Conservation (phyloP, 192 early-diverging fungal species). For the Ambispora gerdemannii region DNA sequence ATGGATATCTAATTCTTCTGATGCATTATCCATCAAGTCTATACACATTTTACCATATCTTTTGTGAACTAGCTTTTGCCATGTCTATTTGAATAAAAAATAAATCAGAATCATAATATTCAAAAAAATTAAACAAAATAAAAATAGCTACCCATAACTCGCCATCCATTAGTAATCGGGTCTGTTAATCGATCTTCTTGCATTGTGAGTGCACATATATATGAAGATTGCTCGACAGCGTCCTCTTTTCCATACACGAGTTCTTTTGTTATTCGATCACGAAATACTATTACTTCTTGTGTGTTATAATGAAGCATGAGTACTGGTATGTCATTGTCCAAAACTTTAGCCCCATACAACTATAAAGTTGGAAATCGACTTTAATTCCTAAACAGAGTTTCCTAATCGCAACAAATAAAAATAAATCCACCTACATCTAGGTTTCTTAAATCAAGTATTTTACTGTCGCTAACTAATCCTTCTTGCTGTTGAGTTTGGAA, state of each 20-base stretch:
- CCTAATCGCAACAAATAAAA: background rate
- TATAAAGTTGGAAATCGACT: slow-evolving; percentile 22
- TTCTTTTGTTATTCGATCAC: slow-evolving; percentile 79
- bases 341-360: slow-evolving; percentile 81
- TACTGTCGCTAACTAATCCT: slow-evolving; percentile 90
- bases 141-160: slow-evolving; percentile 62
- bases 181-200: slow-evolving; percentile 74
- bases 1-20: no score
- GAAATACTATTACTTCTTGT: slow-evolving; percentile 92
- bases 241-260: slow-evolving; percentile 86
- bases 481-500: slow-evolving; percentile 81
- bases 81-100: slow-evolving; percentile 44
- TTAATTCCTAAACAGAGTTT: background rate
- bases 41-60: slow-evolving; percentile 21
- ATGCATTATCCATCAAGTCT: no score
- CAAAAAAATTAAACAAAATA: background rate
- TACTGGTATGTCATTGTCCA: slow-evolving; percentile 94
- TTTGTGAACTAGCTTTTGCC: slow-evolving; percentile 63
- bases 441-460: slow-evolving; percentile 87
- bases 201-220: slow-evolving; percentile 89
- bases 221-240: slow-evolving; percentile 80
- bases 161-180: slow-evolving; percentile 87
- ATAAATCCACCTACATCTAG: slow-evolving; percentile 58
- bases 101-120: background rate
- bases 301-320: slow-evolving; percentile 86